A percentile compares a stretch with the other conserved stretches of the same genome.
Evolutionary conservation across 768 basidiomycete genomes (phyloP).

Genomic region (Boletus reticulatus): DNA sequence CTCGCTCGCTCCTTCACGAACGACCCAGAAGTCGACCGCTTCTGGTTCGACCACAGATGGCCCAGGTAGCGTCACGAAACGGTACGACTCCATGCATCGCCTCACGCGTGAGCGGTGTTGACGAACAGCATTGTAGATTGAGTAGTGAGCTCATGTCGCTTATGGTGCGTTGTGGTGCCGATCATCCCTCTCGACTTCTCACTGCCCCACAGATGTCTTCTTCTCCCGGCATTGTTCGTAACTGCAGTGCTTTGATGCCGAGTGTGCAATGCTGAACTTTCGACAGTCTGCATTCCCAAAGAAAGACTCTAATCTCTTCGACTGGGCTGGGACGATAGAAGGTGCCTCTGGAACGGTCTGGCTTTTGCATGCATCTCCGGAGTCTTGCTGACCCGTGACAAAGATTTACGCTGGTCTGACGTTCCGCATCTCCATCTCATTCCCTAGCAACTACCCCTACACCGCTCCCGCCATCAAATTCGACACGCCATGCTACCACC

Average conservation of each 20-base stretch:
- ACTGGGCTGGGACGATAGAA: constrained; percentile 89
- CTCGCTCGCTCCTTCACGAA: constrained; percentile 58
- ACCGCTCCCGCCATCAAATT: constrained; percentile 83
- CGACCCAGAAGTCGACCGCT: constrained; percentile 55
- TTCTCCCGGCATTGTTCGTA: constrained; percentile 80
- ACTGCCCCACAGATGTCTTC: constrained; percentile 69
- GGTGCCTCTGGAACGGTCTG: constrained; percentile 67
- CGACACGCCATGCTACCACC: constrained; percentile 87
- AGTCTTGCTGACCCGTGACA: constrained; percentile 4
- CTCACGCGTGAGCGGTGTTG: background rate
- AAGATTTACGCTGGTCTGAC: constrained; percentile 77
- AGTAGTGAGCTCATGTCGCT: constrained; percentile 85
- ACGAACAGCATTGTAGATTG: constrained; percentile 43
- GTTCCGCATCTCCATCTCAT: constrained; percentile 82
- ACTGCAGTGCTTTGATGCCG: background rate
- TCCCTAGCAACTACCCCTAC: constrained; percentile 88
- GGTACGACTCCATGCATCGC: constrained; percentile 40
- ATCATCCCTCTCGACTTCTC: background rate
- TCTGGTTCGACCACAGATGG: constrained; percentile 52
- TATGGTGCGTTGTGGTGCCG: constrained; percentile 56
- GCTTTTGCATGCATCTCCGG: background rate
- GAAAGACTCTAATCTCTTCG: constrained; percentile 81
- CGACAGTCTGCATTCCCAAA: constrained; percentile 85
- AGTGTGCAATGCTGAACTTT: background rate
- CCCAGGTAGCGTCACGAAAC: constrained; percentile 81